phyloP scores from a whole-genome alignment of 371 early-diverging fungal species.

The Mucor velutinosus region DNA sequence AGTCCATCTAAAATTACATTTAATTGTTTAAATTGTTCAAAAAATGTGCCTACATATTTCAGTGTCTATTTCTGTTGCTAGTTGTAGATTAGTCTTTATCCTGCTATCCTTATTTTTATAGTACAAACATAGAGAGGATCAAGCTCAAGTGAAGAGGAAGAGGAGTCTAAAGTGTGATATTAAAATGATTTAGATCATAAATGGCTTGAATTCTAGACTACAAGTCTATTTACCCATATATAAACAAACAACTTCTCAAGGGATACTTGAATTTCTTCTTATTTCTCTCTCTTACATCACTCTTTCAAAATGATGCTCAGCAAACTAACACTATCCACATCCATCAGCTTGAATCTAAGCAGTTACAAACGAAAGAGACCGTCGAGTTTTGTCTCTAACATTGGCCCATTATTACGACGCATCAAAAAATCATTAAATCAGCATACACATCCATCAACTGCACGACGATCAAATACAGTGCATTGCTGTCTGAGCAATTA shows the following conservation, averaged over 20 bases:
- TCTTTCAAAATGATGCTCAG: constrained; percentile 2
- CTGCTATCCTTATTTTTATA: neutral
- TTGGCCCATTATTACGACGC: constrained; percentile 6
- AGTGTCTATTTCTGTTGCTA: neutral
- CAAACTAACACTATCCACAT: constrained; percentile 5
- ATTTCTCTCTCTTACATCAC: neutral
- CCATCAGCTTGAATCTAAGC: neutral
- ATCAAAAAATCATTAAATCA: constrained; percentile 5
- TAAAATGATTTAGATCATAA: neutral
- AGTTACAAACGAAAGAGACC: constrained; percentile 12
- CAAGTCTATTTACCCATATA: neutral
- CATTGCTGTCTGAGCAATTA: constrained; percentile 1
- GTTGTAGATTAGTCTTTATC: neutral
- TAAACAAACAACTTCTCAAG: neutral
- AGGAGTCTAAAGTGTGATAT: constrained; percentile 1
- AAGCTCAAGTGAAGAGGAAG: neutral
- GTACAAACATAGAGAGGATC: neutral
- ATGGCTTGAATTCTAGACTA: constrained; percentile 1
- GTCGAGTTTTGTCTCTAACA: constrained; percentile 1
- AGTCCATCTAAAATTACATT: neutral
- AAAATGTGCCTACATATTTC: neutral
- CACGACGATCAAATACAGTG: constrained; percentile 9
- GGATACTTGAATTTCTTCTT: neutral
- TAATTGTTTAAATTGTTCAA: neutral
- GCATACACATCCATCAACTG: neutral